phyloP scores from a whole-genome alignment of 1,284 basidiomycete genomes.

The Thelephora terrestris region DNA sequence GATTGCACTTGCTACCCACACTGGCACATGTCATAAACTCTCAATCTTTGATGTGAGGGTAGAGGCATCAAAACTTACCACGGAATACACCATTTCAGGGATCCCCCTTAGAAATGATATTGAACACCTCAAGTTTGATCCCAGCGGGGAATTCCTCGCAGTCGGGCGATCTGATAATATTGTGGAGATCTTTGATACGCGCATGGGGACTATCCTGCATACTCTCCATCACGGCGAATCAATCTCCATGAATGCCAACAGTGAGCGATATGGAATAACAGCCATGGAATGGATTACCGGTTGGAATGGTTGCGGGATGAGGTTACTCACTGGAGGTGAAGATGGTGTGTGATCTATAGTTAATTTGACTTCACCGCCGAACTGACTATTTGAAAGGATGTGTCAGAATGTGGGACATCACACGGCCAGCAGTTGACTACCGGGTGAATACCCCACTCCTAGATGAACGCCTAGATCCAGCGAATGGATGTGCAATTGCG shows the following conservation, averaged over 20 bases:
- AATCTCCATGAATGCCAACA: background rate
- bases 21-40: background rate
- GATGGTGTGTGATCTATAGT: background rate
- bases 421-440: background rate
- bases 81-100: background rate
- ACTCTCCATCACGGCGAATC: background rate
- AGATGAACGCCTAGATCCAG: background rate
- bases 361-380: background rate
- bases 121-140: background rate
- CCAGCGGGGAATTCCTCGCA: background rate
- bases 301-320: background rate
- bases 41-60: background rate
- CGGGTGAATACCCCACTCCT: background rate
- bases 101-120: background rate
- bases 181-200: background rate
- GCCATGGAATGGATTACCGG: background rate
- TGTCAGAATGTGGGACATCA: background rate
- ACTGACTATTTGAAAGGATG: background rate
- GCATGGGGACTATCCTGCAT: background rate
- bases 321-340: background rate
- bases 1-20: background rate
- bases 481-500: background rate
- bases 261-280: background rate
- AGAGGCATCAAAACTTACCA: background rate
- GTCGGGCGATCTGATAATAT: background rate